phyloP scores from a whole-genome alignment of 2,329 filamentous ascomycete genomes.

The Fusarium oxysporum region DNA sequence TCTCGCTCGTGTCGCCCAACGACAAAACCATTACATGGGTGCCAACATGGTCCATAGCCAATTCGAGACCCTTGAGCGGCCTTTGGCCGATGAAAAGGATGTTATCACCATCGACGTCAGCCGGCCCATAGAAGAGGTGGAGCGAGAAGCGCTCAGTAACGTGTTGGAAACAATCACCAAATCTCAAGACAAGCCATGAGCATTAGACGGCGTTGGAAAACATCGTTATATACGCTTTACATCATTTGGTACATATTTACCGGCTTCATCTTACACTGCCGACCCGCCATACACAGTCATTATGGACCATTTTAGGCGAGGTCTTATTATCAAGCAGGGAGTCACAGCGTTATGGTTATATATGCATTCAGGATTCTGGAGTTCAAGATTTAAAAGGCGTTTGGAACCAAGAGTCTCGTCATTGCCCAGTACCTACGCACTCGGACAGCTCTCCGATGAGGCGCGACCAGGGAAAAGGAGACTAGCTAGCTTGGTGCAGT shows the following conservation, averaged over 20 bases:
- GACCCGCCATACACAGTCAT: conserved; percentile 5
- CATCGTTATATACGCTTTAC: neutral
- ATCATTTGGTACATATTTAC: conserved; percentile 1
- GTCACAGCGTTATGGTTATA: conserved; percentile 44
- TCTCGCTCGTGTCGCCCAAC: conserved; percentile 76
- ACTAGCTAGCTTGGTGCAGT: conserved; percentile 27
- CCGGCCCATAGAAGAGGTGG: conserved; percentile 67
- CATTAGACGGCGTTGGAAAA: neutral
- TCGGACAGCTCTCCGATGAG: conserved; percentile 38
- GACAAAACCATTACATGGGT: conserved; percentile 94
- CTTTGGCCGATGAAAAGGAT: conserved; percentile 76
- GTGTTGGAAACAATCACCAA: conserved; percentile 64
- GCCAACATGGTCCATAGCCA: conserved; percentile 95
- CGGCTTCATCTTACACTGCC: neutral
- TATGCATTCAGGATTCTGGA: conserved; percentile 29
- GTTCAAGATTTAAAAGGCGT: conserved; percentile 33
- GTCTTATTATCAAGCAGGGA: conserved; percentile 41
- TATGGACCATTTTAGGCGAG: conserved; percentile 16
- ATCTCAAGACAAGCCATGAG: conserved; percentile 37
- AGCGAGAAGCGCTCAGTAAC: conserved; percentile 67
- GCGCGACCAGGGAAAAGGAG: conserved; percentile 7
- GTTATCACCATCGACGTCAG: conserved; percentile 78
- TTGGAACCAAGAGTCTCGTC: conserved; percentile 15
- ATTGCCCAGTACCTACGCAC: conserved; percentile 1
- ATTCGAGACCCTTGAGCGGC: conserved; percentile 87